Evolutionary conservation across 2,329 filamentous ascomycete genomes (phyloP).

Genomic region (Fusarium sp.): DNA sequence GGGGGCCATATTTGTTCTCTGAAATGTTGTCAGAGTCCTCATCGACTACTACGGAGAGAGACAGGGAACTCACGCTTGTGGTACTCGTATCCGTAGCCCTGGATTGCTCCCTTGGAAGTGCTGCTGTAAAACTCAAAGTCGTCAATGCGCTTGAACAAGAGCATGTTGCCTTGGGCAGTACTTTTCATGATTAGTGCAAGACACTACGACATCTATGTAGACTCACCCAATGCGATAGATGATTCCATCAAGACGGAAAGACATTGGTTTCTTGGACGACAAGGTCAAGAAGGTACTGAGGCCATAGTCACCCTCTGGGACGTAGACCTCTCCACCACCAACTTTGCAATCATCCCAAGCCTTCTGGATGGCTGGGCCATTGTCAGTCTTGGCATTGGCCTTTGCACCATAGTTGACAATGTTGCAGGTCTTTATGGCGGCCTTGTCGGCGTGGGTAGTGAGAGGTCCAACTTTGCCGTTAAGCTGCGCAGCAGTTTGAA

Average conservation of each 20-base stretch:
- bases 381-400: slow-evolving; percentile 24
- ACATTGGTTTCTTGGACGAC: slow-evolving; percentile 30
- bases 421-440: slow-evolving; percentile 33
- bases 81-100: slow-evolving; percentile 19
- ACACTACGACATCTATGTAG: fast-evolving
- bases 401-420: slow-evolving; percentile 32
- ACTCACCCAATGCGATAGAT: slow-evolving; percentile 33
- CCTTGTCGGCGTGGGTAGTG: slow-evolving; percentile 21
- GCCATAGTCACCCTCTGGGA: slow-evolving; percentile 34
- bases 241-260: slow-evolving; percentile 32
- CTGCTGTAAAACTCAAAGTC: slow-evolving; percentile 39
- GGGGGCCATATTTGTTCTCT: slow-evolving; percentile 32
- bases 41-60: fast-evolving
- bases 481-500: slow-evolving; percentile 35
- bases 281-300: slow-evolving; percentile 30
- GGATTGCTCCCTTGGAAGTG: slow-evolving; percentile 34
- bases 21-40: neutral
- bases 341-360: slow-evolving; percentile 31
- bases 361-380: slow-evolving; percentile 29
- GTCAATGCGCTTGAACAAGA: slow-evolving; percentile 33
- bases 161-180: slow-evolving; percentile 28
- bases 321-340: slow-evolving; percentile 29
- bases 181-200: slow-evolving; percentile 4
- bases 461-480: slow-evolving; percentile 32
- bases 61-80: neutral